Base-by-base conservation (phyloP, 2,329 filamentous ascomycete species). In the Daldinia eschscholtzii region DNA sequence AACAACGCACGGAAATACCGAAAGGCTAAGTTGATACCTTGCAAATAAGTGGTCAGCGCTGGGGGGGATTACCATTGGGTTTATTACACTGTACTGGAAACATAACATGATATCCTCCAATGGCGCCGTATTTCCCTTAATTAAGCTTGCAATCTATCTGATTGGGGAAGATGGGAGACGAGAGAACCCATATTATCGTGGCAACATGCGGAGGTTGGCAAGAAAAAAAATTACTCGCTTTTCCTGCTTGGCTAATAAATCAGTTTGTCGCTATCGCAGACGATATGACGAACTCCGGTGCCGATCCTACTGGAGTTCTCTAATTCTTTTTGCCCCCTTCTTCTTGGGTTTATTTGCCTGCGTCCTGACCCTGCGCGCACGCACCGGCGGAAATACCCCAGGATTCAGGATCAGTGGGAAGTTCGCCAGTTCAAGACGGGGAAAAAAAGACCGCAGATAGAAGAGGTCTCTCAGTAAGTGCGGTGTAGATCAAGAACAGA, bases 401-500 rank as follows among this genome's bases (percentile, higher is more conserved):
- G 52, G 52, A 55, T 52, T 39, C 37, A 70, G 50, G 55, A 56
- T 59, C 61, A 69, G 33, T 35, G 33, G 63, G 61, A 46, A 10
- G 20, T 23, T 64, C 30, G 52, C 50, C 60, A 70, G 56, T 60
- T 60, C 35, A 41, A 67, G 59, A 70, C 44, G 65, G 58, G 65
- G 57, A 53, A 61, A 69, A 61, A 60, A 67, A 61, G 63, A 65
- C 55, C 64, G 64, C 63, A 71, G 65, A 71, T 64, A 61, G 57
- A 63, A 63, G 46, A 61, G 58, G 42, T 33, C 23, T 57, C 35
- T 64, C 64, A 67, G 62, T 72, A 71, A 63, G 72, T 74, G 72
- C 73, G 75, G 75, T 77, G 75, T 70, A 76, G 73, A 75, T 74
- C 71, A 68, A 70, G 71, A 68, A 70, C 50, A 67, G 70, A 70